A percentile compares a stretch with the other conserved stretches of the same genome.
Conservation (phyloP, 228 moss, liverwort and hornwort genomes). For the Sphagnum magellanicum region DNA sequence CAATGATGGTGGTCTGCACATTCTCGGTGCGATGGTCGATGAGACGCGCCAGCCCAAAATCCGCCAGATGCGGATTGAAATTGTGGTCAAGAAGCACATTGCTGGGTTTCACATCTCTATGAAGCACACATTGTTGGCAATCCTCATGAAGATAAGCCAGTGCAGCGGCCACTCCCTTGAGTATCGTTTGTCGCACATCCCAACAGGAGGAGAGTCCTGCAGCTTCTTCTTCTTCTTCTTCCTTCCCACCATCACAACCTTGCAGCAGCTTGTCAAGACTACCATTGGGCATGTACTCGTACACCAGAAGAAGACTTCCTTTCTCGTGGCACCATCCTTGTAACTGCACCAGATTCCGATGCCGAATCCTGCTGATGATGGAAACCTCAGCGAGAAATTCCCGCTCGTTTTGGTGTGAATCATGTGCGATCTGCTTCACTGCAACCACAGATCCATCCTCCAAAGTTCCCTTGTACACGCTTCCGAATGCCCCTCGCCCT, state of each 20-base stretch:
- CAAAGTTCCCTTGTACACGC: slow-evolving; percentile 48
- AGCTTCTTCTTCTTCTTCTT: slow-evolving; percentile 17
- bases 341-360: slow-evolving; percentile 52
- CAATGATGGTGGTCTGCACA: slow-evolving; percentile 42
- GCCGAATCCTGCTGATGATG: slow-evolving; percentile 51
- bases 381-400: slow-evolving; percentile 57
- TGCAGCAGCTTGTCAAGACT: slow-evolving; percentile 40
- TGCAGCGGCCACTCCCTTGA: slow-evolving; percentile 49
- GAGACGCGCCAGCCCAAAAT: slow-evolving; percentile 52
- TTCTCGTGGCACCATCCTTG: slow-evolving; percentile 67
- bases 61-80: slow-evolving; percentile 43
- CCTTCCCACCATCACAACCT: slow-evolving; percentile 10
- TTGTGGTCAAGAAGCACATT: slow-evolving; percentile 55
- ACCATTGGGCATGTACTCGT: slow-evolving; percentile 60
- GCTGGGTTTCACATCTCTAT: slow-evolving; percentile 53
- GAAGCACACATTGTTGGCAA: slow-evolving; percentile 55
- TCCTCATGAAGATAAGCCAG: slow-evolving; percentile 51
- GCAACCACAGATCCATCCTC: slow-evolving; percentile 36
- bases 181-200: slow-evolving; percentile 28
- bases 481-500: slow-evolving; percentile 52
- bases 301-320: slow-evolving; percentile 42
- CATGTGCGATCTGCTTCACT: slow-evolving; percentile 55
- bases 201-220: slow-evolving; percentile 15
- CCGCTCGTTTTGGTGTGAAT: slow-evolving; percentile 51
- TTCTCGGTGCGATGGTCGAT: slow-evolving; percentile 35